Base-by-base conservation (phyloP, 768 basidiomycete genomes). In the Gloeopeniophorella convolvens region DNA sequence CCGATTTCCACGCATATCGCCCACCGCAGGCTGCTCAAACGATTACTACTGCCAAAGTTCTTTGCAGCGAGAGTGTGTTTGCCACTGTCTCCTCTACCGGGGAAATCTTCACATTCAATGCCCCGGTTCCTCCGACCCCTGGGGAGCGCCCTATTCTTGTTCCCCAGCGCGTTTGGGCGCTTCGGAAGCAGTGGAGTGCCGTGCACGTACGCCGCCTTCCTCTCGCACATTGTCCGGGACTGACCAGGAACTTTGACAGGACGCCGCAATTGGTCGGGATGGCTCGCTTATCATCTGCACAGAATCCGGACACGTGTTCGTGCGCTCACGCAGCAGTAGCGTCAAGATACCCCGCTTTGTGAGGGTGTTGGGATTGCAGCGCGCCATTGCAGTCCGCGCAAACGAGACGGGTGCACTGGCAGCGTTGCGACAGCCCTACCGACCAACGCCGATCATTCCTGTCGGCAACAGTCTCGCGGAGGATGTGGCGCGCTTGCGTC, bases 201-300 rank as follows among this genome's bases (percentile, higher is more conserved):
- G 90, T 91, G 28, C 80, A 75, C 62, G 86, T 83, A 58, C 48
- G 74, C 67, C 34, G 4, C 42, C 47, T 18, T 47, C 11, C 35
- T 7, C 10, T 21, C 15, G 11, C 15, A n/a, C 20, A 15, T 21
- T 13, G 11, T 18, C 28, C 0, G 24, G 26, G 5, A 33, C 30
- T 36, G 21, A 31, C 4, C 15, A 16, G 59, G n/a, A 55, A 30
- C 8, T 42, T n/a, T 13, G 39, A 28, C 54, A 86, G 83, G 95
- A 98, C 59, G 86, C 95, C 8, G 92, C 91, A 0, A 72, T 97
- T 12, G 90, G 91, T 16, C 72, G 82, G 1, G 92, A 96, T 56
- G 90, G 93, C 4, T 79, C 85, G 13, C 78, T 96, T 61, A 84
- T 96, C 62, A 76, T 98, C 39, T 96, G 90, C 68, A 98, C 95